Base-by-base conservation (phyloP, 2,329 filamentous ascomycete genomes). In the Epichloe coenophiala region DNA sequence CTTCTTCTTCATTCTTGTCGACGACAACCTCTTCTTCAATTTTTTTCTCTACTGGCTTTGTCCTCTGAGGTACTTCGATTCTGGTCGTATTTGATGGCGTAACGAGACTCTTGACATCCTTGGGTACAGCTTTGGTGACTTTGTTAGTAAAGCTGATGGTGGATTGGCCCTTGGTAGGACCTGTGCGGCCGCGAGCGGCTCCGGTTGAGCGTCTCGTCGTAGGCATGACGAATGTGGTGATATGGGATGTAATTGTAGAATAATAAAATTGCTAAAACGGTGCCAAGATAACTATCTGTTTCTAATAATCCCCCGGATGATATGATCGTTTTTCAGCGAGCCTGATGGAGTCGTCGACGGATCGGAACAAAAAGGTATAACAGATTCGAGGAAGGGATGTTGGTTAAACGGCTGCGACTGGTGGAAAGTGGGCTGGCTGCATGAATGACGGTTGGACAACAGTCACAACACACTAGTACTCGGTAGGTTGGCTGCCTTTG, bases 71-170 rank as follows among this genome's bases (percentile, higher is more conserved):
- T 12, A 58, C 57, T 39, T 67, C 66, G 45, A 69, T 60, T 45
- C 66, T 68, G 37, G 63, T 51, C 11, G 66, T 62, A 3, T 68
- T 54, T 2, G 66, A 60, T 2, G 68, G 59, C 48, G 65, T 51
- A 23, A 66, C 58, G n/a, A 68, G 62, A 4, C n/a, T 53, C 59
- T 78, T 78, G 55, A 59, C 61, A 19, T 74, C 67, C 56, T 72
- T 73, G 23, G 72, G 63, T 3, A 71, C 68, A 37, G 70, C 63
- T 61, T 81, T 81, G 52, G 76, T 80, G 44, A 81, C 74, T 41
- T 69, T 69, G 61, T 73, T 73, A 58, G 76, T 72, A 68, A 81
- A 81, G 61, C 73, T 78, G 52, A 80, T 70, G 38, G 74, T 80
- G 8, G 75, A 72, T 56, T 81, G 77, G 37, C 67, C 67, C 60